Conservation (phyloP, 257 asterid genomes). For the Nicotiana tomentosiformis region DNA sequence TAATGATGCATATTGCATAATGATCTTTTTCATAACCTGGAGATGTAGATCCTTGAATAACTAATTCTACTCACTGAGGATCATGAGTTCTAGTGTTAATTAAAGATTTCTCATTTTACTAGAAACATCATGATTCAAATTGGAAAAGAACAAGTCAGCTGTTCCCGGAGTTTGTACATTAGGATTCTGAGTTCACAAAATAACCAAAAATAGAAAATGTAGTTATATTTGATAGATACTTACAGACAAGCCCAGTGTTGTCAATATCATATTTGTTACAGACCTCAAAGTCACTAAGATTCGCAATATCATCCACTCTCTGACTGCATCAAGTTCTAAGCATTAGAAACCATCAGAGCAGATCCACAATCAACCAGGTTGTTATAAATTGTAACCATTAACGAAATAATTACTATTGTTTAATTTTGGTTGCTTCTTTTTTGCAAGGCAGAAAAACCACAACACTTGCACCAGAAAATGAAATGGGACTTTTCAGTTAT, state of each 20-base stretch:
- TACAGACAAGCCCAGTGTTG: constrained; percentile 84
- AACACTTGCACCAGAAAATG: not conserved
- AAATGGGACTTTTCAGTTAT: not conserved
- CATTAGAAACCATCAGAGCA: constrained; percentile 5
- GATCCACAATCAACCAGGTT: not conserved
- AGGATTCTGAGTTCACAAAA: not conserved
- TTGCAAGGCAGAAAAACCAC: not conserved
- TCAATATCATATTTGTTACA: constrained; percentile 65
- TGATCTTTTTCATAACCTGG: not conserved
- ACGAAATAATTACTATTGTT: not conserved
- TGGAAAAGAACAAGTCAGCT: not conserved
- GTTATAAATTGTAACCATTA: not conserved
- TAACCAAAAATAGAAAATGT: not conserved
- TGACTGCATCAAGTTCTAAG: constrained; percentile 52
- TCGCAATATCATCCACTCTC: constrained; percentile 64
- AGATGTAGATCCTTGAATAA: not conserved
- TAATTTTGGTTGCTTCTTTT: not conserved
- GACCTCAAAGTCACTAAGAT: constrained; percentile 61
- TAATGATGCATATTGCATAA: not conserved
- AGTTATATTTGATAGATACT: constrained; percentile 16
- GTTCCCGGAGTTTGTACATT: not conserved
- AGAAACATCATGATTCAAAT: not conserved
- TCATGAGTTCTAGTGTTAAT: not conserved
- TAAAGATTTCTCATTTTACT: not conserved
- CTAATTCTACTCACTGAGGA: not conserved